Percentiles rank a stretch among this genome's conserved stretches.
These are phyloP conservation scores for Penicillium ochrochloron DNA, from an alignment of 495 filamentous ascomycete genomes.

Conservation along the genomic window DNA sequence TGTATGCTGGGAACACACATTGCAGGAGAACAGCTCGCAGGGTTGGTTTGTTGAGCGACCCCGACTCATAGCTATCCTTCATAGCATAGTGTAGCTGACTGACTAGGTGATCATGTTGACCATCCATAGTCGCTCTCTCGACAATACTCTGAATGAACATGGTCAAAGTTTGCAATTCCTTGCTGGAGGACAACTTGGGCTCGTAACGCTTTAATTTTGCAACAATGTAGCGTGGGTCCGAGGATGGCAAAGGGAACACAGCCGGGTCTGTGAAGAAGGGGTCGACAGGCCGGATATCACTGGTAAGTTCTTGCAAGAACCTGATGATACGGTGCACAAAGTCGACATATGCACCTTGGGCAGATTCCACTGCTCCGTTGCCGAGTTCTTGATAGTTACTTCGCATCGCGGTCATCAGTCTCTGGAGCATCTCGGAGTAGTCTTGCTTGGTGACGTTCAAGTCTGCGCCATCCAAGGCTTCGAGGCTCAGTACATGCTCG, in stretches of 20 bases:
- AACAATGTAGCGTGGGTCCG: conserved; percentile 71
- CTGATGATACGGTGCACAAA: conserved; percentile 69
- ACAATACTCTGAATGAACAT: conserved; percentile 67
- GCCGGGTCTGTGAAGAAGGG: conserved; percentile 69
- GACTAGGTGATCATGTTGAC: conserved; percentile 63
- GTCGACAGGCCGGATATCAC: conserved; percentile 65
- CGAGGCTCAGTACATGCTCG: conserved; percentile 47
- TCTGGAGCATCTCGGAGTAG: conserved; percentile 59
- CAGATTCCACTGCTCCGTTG: conserved; percentile 36
- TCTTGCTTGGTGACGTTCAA: conserved; percentile 49
- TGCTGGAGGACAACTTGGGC: conserved; percentile 56
- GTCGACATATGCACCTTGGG: conserved; percentile 63
- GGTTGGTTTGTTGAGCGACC: conserved; percentile 47
- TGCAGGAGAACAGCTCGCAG: conserved; percentile 62
- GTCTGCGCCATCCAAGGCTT: conserved; percentile 32
- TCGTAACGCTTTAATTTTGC: conserved; percentile 68
- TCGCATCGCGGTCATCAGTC: conserved; percentile 71
- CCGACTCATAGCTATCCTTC: conserved; percentile 52
- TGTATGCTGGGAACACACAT: conserved; percentile 68
- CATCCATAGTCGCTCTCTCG: conserved; percentile 64
- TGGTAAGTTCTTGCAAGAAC: conserved; percentile 67
- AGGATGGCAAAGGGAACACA: conserved; percentile 66
- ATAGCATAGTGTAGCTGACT: conserved; percentile 63
- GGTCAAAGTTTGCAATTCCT: conserved; percentile 60
- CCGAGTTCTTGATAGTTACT: conserved; percentile 66